phyloP scores from a whole-genome alignment of 1,284 basidiomycete species.

The Pterulicium gracile region DNA sequence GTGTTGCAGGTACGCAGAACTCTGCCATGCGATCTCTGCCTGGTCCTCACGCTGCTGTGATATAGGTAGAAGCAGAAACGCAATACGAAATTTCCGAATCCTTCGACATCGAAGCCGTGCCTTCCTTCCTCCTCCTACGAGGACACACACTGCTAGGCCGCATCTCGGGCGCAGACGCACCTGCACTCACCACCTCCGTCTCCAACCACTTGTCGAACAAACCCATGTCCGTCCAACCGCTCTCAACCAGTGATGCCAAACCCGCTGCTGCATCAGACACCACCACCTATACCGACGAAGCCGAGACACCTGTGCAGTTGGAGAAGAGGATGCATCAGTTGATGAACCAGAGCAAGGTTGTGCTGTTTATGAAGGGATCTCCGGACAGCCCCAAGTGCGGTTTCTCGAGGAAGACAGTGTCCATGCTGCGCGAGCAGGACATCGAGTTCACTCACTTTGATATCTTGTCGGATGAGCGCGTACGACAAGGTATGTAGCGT shows the following conservation, averaged over 20 bases:
- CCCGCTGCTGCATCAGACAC: slow-evolving; percentile 26
- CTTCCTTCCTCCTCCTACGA: slow-evolving; percentile 75
- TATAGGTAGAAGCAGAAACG: slow-evolving; percentile 82
- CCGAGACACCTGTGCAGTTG: slow-evolving; percentile 59
- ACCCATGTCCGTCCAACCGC: slow-evolving; percentile 22
- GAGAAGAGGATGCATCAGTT: slow-evolving; percentile 48
- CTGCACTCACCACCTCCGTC: slow-evolving; percentile 56
- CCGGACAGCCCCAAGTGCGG: slow-evolving; percentile 84
- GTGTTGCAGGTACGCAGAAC: slow-evolving; percentile 56
- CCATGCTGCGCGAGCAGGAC: slow-evolving; percentile 73
- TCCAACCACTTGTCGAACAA: slow-evolving; percentile 35
- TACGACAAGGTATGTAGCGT: slow-evolving; percentile 38
- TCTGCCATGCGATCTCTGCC: neutral
- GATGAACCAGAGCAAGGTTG: slow-evolving; percentile 66
- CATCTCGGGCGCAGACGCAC: slow-evolving; percentile 77
- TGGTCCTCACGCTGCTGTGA: too few relatives aligned
- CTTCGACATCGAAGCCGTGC: slow-evolving; percentile 89
- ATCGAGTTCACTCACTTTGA: slow-evolving; percentile 82
- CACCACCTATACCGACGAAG: slow-evolving; percentile 26
- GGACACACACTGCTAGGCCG: slow-evolving; percentile 84
- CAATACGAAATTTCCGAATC: slow-evolving; percentile 88
- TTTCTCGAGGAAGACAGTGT: slow-evolving; percentile 84
- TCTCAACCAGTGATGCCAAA: slow-evolving; percentile 28
- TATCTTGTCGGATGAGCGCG: slow-evolving; percentile 71
- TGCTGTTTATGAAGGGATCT: slow-evolving; percentile 96